A percentile compares a stretch with the other conserved stretches of the same genome.
Conservation (phyloP, 805 yeast genomes). For the Kluyveromyces lactis region DNA sequence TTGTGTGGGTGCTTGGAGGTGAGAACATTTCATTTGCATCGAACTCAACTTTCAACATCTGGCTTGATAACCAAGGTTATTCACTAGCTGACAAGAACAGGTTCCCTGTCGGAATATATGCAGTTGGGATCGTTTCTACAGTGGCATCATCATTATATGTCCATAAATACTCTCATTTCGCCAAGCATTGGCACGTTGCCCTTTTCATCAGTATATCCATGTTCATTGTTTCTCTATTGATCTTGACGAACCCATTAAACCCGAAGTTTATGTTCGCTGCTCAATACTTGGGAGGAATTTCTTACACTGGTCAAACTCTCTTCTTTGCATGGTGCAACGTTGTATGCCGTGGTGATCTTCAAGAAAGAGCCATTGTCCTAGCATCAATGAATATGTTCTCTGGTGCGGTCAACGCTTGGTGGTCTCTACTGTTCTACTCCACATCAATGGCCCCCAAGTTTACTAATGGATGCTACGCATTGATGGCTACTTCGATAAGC, state of each 20-base stretch:
- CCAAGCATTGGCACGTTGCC: constrained; percentile 45
- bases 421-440: constrained; percentile 46
- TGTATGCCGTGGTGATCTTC: constrained; percentile 48
- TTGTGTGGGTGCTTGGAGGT: constrained; percentile 46
- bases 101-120: constrained; percentile 48
- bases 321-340: constrained; percentile 59
- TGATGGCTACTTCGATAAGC: constrained; percentile 42
- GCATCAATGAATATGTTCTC: constrained; percentile 63
- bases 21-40: constrained; percentile 39
- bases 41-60: constrained; percentile 40
- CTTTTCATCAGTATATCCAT: constrained; percentile 35
- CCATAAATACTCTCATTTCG: constrained; percentile 33
- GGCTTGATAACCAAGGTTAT: constrained; percentile 36
- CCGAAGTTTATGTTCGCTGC: constrained; percentile 40
- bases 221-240: constrained; percentile 40
- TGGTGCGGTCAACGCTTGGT: constrained; percentile 58
- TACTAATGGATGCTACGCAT: constrained; percentile 46
- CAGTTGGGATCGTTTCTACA: constrained; percentile 42
- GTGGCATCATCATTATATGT: constrained; percentile 36
- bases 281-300: constrained; percentile 45
- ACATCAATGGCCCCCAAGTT: constrained; percentile 46
- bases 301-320: constrained; percentile 53
- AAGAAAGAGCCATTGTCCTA: constrained; percentile 55
- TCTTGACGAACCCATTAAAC: constrained; percentile 34
- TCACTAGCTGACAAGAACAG: constrained; percentile 40